Base-by-base conservation (phyloP, 2,329 filamentous ascomycete genomes). In the Myriosclerotinia scirpicola region DNA sequence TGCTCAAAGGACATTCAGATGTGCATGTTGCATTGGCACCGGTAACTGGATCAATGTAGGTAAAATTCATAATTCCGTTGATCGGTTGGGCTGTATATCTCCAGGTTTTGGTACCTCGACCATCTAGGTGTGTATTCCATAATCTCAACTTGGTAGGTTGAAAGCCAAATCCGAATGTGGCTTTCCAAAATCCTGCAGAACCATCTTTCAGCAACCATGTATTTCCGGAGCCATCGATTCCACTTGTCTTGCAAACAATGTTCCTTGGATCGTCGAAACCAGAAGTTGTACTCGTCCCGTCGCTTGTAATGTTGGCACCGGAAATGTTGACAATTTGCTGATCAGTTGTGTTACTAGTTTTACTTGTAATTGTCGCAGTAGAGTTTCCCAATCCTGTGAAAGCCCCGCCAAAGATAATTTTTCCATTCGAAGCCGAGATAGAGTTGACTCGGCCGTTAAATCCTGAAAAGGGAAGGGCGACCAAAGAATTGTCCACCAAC, bases 1-100 rank as follows among this genome's bases (percentile, higher is more conserved):
- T 82, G 69, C 90, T 92, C 58, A 99, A 83, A n/a, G 93, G 91
- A 73, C 95, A 99, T 74, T 87, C 84, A 69, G 87, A 89, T 64
- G 93, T 92, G 79, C 95, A 99, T 67, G 85, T 88, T 40, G 81
- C 79, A 65, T 89, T 88, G 61, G 85, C 80, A 36, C 90, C 90
- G 1, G 86, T 90, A 50, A 76, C 81, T 34, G 90, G 89, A 74
- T 98, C 92, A 70, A 88, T 88, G 73, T 95, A 98, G 48, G 93
- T 96, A 75, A 99, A 84, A 78, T 98, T 97, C 88, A 99, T 91
- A 76, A 99, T 97, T 63, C 95, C 95, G 69, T 91, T 89, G 74
- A 94, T 87, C 6, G 94, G 93, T 67, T 94, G 81, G 22, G 93
- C 91, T 30, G 91, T 92, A 76, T 92, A 96, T 67, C 93, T 87